Evolutionary conservation across 352 stramenopile genomes (phyloP), one percentile per base, ranked within the genome.

Genomic region (Aphanomyces invadans): DNA sequence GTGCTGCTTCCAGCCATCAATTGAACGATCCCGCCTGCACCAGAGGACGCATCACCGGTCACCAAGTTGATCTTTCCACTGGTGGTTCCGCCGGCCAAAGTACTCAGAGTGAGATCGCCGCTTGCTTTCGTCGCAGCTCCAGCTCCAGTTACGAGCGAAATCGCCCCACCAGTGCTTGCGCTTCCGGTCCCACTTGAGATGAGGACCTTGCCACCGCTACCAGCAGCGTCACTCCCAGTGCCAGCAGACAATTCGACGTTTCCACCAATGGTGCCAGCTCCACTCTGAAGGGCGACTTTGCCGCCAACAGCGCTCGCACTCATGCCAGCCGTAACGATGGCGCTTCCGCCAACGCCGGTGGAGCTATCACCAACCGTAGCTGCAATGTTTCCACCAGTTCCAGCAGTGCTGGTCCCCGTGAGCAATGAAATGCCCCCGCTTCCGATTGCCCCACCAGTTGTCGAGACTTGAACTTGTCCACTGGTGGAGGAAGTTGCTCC

Each of bases 401-500:
- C 60, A 59, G 60, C 25, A 17, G 60, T 51, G 17, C 39, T 59
- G 9, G 42, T 17, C 12, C 60, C 60, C 31, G 60, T 57, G 19
- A 9, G 28, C 5, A 67, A 2, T 25, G 26, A 45, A 23, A 67
- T 33, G 9, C 19, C 25, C 11, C 60, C 60, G 23, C 60, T 67
- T 31, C 36, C 57, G 21, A 67, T 60, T 21, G 10, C 26, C 5
- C 33, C 60, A 59, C 49, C 49, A 25, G 45, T 23, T 28, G 60
- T 67, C 26, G 60, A 67, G 12, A 67, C 23, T 25, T 60, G 49
- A 45, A 67, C 33, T 57, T 57, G 60, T 3, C 60, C 60, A 57
- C 60, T 67, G 23, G 60, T 60, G 19, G 60, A 67, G 12, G 60
- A 60, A 19, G 60, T 23, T 31, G 38, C 33, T 19, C 46, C 32